Evolutionary conservation across 352 stramenopile genomes (phyloP).

Genomic region (Phytophthora pinifolia): DNA sequence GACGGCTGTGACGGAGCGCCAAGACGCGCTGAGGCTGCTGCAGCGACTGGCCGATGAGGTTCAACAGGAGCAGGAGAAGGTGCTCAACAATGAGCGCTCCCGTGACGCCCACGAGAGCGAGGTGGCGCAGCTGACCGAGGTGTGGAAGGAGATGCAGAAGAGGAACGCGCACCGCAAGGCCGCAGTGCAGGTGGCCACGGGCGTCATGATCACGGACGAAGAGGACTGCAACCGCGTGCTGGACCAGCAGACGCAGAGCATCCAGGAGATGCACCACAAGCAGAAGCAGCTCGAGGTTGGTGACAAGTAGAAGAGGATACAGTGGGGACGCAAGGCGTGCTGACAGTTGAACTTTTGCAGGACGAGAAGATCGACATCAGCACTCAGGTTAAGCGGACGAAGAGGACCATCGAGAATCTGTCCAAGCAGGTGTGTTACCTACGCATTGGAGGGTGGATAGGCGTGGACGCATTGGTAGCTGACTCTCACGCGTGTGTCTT

Average conservation of each 20-base stretch:
- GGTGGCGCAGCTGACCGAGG: conserved; percentile 44
- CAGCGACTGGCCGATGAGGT: conserved; percentile 45
- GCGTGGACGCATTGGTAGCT: background rate
- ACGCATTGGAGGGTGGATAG: conserved; percentile 1
- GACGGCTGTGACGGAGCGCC: conserved; percentile 42
- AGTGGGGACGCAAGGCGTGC: background rate
- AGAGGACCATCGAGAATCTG: conserved; percentile 47
- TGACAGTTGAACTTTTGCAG: conserved; percentile 15
- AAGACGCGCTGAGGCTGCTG: conserved; percentile 38
- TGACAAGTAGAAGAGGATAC: background rate
- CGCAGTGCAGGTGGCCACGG: conserved; percentile 65
- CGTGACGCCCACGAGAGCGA: conserved; percentile 48
- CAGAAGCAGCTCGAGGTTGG: conserved; percentile 62
- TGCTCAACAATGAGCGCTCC: conserved; percentile 42
- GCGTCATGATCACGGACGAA: conserved; percentile 77
- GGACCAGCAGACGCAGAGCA: conserved; percentile 67
- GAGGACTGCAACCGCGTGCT: conserved; percentile 77
- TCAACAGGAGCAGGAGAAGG: conserved; percentile 49
- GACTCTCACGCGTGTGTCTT: background rate
- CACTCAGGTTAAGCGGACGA: conserved; percentile 65
- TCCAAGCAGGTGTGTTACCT: conserved; percentile 49
- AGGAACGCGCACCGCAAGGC: conserved; percentile 73
- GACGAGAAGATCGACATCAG: conserved; percentile 77
- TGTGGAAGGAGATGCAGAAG: conserved; percentile 76
- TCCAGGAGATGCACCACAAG: conserved; percentile 71